Conservation (phyloP, 192 early-diverging fungal genomes). For the Martensiomyces pterosporus region DNA sequence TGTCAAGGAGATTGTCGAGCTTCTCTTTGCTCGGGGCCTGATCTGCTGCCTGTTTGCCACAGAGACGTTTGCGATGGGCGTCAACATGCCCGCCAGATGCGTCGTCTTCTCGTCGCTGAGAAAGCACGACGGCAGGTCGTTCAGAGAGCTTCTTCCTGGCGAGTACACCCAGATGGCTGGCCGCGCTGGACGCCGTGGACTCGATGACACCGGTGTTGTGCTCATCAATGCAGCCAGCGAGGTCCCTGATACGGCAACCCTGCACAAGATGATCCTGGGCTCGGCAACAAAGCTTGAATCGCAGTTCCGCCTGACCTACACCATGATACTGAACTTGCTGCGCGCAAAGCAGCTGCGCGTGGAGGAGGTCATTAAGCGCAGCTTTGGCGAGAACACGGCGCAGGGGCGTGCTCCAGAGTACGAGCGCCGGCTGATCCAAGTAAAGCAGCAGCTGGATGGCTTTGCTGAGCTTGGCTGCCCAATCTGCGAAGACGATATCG, state of each 20-base stretch:
- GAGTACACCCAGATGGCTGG: constrained; percentile 99
- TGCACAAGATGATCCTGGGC: constrained; percentile 83
- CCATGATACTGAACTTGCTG: constrained; percentile 96
- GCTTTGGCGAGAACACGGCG: constrained; percentile 87
- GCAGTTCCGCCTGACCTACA: constrained; percentile 96
- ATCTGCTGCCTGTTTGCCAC: constrained; percentile 95
- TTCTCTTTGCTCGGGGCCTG: constrained; percentile 84
- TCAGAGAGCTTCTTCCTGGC: constrained; percentile 85
- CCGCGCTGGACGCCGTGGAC: constrained; percentile 89
- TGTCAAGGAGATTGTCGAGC: constrained; percentile 98
- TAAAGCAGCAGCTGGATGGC: constrained; percentile 57
- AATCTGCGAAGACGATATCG: constrained; percentile 76
- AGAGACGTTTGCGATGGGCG: constrained; percentile 99
- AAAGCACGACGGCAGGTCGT: constrained; percentile 89
- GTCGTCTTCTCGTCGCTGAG: constrained; percentile 90
- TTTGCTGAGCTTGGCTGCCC: constrained; percentile 68
- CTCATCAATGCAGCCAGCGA: constrained; percentile 70
- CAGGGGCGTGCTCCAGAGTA: constrained; percentile 87
- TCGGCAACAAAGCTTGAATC: constrained; percentile 85
- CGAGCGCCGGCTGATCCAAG: constrained; percentile 63
- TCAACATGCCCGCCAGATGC: constrained; percentile 93
- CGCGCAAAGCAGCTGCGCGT: constrained; percentile 92
- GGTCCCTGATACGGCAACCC: constrained; percentile 54
- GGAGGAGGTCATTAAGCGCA: constrained; percentile 98
- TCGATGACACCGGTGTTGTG: constrained; percentile 88